Percentiles rank a stretch among this genome's conserved stretches.
Evolutionary conservation across 768 basidiomycete species (phyloP).

Genomic region (Russula griseocarnosa): DNA sequence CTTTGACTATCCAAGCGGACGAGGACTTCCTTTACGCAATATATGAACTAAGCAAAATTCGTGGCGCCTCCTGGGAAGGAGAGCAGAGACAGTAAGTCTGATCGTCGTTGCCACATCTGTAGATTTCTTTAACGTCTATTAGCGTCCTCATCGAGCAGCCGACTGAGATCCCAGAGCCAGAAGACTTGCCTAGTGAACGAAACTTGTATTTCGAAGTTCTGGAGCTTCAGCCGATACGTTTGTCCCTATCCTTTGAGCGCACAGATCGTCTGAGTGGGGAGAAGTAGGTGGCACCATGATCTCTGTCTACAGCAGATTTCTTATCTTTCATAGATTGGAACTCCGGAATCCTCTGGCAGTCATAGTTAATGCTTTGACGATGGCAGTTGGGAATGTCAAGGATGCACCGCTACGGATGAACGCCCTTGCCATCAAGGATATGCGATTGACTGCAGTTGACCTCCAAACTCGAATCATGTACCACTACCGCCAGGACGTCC

Average conservation of each 20-base stretch:
- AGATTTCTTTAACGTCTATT: slow-evolving; percentile 17
- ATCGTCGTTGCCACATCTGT: slow-evolving; percentile 6
- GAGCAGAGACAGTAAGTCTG: slow-evolving; percentile 64
- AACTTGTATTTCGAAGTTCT: slow-evolving; percentile 94
- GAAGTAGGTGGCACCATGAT: slow-evolving; percentile 53
- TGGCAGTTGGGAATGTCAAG: slow-evolving; percentile 96
- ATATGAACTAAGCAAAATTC: slow-evolving; percentile 87
- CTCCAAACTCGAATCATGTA: slow-evolving; percentile 79
- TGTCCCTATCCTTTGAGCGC: slow-evolving; percentile 95
- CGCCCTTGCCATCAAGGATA: slow-evolving; percentile 90
- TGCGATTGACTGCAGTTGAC: slow-evolving; percentile 81
- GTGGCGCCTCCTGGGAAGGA: slow-evolving; percentile 87
- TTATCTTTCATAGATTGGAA: slow-evolving; percentile 47
- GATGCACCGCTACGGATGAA: slow-evolving; percentile 94
- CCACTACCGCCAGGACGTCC: slow-evolving; percentile 90
- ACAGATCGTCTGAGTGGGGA: slow-evolving; percentile 91
- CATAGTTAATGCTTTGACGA: slow-evolving; percentile 89
- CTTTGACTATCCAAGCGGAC: slow-evolving; percentile 92
- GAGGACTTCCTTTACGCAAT: slow-evolving; percentile 93
- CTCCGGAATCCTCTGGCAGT: slow-evolving; percentile 90
- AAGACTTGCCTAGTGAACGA: slow-evolving; percentile 57
- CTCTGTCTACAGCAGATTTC: not conserved
- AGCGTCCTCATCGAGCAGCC: slow-evolving; percentile 73
- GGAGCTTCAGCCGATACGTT: slow-evolving; percentile 88
- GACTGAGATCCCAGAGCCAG: slow-evolving; percentile 68